phyloP scores from a whole-genome alignment of 1,284 basidiomycete genomes.

The Naganishia liquefaciens region DNA sequence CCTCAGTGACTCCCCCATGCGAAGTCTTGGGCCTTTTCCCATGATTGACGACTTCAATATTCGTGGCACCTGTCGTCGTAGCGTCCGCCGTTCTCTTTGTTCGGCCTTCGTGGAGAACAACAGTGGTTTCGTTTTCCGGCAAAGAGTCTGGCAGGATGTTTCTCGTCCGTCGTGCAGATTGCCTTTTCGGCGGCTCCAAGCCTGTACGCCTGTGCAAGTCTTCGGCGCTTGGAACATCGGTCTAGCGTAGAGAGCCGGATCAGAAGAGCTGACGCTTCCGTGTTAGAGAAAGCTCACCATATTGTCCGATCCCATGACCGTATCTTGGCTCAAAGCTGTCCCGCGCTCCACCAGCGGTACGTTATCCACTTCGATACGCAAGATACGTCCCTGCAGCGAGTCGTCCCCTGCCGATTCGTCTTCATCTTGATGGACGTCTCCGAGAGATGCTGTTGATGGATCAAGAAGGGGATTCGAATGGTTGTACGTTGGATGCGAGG shows the following conservation, averaged over 20 bases:
- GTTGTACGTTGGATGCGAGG: slow-evolving; percentile 33
- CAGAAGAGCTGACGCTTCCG: not conserved
- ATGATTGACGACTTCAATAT: slow-evolving; percentile 5
- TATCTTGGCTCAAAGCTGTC: slow-evolving; percentile 21
- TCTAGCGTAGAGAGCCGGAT: not conserved
- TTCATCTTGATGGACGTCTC: slow-evolving; percentile 1
- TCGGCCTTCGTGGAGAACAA: not conserved
- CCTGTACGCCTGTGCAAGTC: slow-evolving; percentile 3
- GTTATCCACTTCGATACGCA: not conserved
- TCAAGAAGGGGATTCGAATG: slow-evolving; percentile 34
- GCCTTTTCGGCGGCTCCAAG: slow-evolving; percentile 15
- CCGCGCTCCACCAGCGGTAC: not conserved
- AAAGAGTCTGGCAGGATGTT: slow-evolving; percentile 16
- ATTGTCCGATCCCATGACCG: slow-evolving; percentile 6
- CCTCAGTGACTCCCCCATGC: slow-evolving; percentile 2
- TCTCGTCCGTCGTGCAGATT: slow-evolving; percentile 23
- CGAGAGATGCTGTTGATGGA: slow-evolving; percentile 19
- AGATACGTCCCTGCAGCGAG: not conserved
- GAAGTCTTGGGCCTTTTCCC: slow-evolving; percentile 8
- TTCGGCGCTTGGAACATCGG: slow-evolving; percentile 12
- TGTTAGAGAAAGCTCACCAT: not conserved
- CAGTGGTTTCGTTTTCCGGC: not conserved
- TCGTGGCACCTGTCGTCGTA: not conserved
- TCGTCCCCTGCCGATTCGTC: not conserved
- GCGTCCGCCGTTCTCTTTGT: not conserved